Percentiles rank a stretch among this genome's conserved stretches.
Evolutionary conservation across 768 basidiomycete genomes (phyloP).

Genomic region (Sporobolomyces phaffii): DNA sequence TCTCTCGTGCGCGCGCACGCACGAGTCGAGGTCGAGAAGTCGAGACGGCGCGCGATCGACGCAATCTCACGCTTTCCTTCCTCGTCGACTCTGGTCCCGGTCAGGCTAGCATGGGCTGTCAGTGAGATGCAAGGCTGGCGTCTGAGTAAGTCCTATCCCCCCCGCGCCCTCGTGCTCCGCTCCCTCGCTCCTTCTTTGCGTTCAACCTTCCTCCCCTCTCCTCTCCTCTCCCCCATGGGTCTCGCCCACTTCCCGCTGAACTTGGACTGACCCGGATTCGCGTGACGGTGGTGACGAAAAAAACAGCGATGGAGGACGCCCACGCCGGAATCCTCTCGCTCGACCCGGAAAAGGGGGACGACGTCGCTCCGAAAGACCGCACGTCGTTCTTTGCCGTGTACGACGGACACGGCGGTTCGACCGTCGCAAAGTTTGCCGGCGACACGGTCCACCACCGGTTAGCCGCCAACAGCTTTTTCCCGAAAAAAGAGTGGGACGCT

Average conservation of each 20-base stretch:
- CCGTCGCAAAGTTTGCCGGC: conserved; percentile 82
- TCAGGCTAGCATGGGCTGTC: conserved; percentile 58
- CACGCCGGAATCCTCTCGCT: conserved; percentile 51
- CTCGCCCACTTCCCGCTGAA: not conserved
- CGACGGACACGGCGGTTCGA: conserved; percentile 90
- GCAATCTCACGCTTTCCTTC: not conserved
- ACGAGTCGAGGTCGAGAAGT: not conserved
- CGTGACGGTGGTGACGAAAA: too few species aligned
- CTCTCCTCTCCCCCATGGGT: not conserved
- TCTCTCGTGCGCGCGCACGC: not conserved
- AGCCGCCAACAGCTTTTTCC: conserved; percentile 64
- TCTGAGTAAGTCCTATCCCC: conserved; percentile 64
- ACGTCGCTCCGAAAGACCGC: conserved; percentile 22
- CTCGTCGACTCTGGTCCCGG: too few species aligned
- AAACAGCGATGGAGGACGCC: conserved; percentile 91
- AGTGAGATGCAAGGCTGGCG: conserved; percentile 99
- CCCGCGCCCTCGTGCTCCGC: not conserved
- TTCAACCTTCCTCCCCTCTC: not conserved
- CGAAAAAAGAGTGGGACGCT: conserved; percentile 61
- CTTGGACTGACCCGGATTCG: not conserved
- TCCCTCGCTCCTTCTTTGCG: not conserved
- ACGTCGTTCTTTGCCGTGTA: conserved; percentile 88
- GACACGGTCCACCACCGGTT: conserved; percentile 74
- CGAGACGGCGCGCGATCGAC: not conserved
- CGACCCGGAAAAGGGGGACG: conserved; percentile 7